A percentile compares a stretch with the other conserved stretches of the same genome.
Evolutionary conservation across 768 basidiomycete genomes (phyloP).

Genomic region (Sporobolomyces roseus): DNA sequence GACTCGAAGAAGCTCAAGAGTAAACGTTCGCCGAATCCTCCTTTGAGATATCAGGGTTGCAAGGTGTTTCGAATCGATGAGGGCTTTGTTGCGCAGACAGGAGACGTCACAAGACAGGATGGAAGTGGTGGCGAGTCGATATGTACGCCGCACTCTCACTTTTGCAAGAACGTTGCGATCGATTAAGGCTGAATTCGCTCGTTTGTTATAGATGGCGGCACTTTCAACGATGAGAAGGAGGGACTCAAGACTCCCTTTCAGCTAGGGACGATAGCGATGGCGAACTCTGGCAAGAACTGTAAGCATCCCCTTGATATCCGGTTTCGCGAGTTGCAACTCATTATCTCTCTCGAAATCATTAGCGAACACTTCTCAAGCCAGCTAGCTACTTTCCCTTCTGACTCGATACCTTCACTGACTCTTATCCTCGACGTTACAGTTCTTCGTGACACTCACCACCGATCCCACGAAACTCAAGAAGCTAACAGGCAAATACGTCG

Average conservation of each 20-base stretch:
- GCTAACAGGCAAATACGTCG: conserved; percentile 56
- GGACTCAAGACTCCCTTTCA: conserved; percentile 53
- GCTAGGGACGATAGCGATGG: conserved; percentile 57
- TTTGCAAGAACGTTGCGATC: no score
- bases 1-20: conserved; percentile 53
- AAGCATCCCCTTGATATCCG: conserved; percentile 7
- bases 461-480: conserved; percentile 53
- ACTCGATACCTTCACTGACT: background rate
- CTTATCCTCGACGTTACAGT: conserved; percentile 53
- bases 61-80: conserved; percentile 55
- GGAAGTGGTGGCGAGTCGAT: conserved; percentile 57
- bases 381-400: conserved; percentile 1
- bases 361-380: conserved; percentile 41
- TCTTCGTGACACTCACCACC: conserved; percentile 56
- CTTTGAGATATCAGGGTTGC: conserved; percentile 53
- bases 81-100: conserved; percentile 58
- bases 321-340: no score
- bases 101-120: conserved; percentile 57
- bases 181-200: no score
- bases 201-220: conserved; percentile 51
- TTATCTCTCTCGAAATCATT: background rate
- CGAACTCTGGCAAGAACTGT: conserved; percentile 56
- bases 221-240: conserved; percentile 58
- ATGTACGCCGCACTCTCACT: conserved; percentile 44
- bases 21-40: conserved; percentile 55